Conservation (phyloP, 2,329 filamentous ascomycete genomes). For the Cercospora sesami region DNA sequence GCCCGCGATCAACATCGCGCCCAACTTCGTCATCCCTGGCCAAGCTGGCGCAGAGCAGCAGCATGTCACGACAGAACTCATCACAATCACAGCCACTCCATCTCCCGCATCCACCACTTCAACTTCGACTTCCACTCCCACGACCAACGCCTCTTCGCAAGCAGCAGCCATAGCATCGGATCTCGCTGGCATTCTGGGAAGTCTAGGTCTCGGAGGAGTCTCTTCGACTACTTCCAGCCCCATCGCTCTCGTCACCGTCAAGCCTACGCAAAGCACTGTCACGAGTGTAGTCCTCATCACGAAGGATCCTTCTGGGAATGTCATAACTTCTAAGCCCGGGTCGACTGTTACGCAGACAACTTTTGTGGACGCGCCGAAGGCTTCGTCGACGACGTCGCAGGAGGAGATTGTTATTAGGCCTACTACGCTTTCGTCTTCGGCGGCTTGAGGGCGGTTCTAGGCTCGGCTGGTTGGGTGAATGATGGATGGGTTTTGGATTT, state of each 20-base stretch:
- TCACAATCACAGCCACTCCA: constrained; percentile 14
- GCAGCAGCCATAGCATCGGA: constrained; percentile 24
- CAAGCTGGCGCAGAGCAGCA: constrained; percentile 9
- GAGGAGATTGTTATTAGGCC: constrained; percentile 11
- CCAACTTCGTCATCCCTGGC: constrained; percentile 37
- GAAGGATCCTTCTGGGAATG: constrained; percentile 2
- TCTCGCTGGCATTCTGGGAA: constrained; percentile 25
- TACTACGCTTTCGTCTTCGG: background rate
- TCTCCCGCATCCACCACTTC: constrained; percentile 9
- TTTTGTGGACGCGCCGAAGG: constrained; percentile 15
- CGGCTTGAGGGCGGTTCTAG: too few species aligned
- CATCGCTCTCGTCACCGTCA: background rate
- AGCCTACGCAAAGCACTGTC: background rate
- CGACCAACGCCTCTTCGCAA: constrained; percentile 11
- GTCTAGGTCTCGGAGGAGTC: background rate
- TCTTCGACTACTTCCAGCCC: constrained; percentile 14
- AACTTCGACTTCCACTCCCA: constrained; percentile 8
- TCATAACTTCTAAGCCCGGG: background rate
- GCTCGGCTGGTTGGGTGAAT: too few species aligned
- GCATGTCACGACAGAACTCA: constrained; percentile 4
- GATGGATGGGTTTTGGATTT: too few species aligned
- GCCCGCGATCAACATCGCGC: constrained; percentile 37
- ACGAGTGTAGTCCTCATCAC: constrained; percentile 23
- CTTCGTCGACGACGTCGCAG: background rate
- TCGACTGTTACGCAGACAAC: constrained; percentile 17